These are phyloP conservation scores for Hypoxylon rickii DNA, from an alignment of 495 filamentous ascomycete species.

Conservation along the genomic window DNA sequence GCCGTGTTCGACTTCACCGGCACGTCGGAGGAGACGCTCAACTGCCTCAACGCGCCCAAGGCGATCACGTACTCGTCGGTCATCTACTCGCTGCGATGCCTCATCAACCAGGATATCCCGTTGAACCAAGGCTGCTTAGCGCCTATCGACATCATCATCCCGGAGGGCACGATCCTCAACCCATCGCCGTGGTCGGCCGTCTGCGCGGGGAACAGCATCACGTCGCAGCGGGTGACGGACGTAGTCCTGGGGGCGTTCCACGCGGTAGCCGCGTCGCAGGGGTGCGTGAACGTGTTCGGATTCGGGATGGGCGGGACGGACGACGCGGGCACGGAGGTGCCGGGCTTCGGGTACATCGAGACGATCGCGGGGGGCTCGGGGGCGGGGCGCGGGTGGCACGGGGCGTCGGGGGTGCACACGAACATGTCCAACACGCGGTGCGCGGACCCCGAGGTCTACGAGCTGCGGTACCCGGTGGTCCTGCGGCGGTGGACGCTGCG, in stretches of 20 bases:
- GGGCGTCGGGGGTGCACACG: slow-evolving; percentile 76
- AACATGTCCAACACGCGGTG: slow-evolving; percentile 91
- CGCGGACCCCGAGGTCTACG: slow-evolving; percentile 81
- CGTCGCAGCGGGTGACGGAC: slow-evolving; percentile 76
- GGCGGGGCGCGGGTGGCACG: slow-evolving; percentile 74
- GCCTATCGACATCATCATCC: slow-evolving; percentile 76
- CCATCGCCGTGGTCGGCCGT: slow-evolving; percentile 78
- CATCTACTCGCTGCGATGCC: slow-evolving; percentile 80
- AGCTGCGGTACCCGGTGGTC: slow-evolving; percentile 77
- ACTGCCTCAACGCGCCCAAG: slow-evolving; percentile 79
- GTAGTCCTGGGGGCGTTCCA: slow-evolving; percentile 79
- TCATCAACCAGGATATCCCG: slow-evolving; percentile 82
- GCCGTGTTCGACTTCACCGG: slow-evolving; percentile 66
- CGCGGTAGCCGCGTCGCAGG: slow-evolving; percentile 77
- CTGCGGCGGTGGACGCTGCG: slow-evolving; percentile 72
- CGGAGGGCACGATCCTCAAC: slow-evolving; percentile 71
- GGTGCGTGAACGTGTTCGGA: slow-evolving; percentile 76
- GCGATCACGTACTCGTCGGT: slow-evolving; percentile 84
- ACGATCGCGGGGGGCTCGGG: slow-evolving; percentile 81
- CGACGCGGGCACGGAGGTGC: slow-evolving; percentile 49
- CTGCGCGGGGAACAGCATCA: slow-evolving; percentile 82
- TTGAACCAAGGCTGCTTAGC: slow-evolving; percentile 84
- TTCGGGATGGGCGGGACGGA: slow-evolving; percentile 68
- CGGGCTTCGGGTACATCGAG: slow-evolving; percentile 83
- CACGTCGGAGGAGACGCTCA: slow-evolving; percentile 79